Conservation (phyloP, 2,329 filamentous ascomycete genomes). For the Cordyceps cateniannulata region DNA sequence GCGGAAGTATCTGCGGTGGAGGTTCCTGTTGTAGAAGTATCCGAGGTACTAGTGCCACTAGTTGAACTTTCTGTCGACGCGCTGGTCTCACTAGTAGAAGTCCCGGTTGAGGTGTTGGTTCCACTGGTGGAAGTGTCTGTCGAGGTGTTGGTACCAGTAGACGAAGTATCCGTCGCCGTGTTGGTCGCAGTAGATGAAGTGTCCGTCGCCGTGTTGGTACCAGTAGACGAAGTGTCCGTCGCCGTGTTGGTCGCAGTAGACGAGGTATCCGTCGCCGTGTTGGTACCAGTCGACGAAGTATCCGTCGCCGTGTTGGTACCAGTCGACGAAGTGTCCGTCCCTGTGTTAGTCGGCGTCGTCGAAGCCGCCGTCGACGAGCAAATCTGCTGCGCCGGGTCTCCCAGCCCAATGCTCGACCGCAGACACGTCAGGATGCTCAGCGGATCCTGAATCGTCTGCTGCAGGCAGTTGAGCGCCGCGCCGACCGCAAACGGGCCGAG, state of each 20-base stretch:
- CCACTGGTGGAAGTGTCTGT: not conserved
- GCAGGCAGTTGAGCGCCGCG: constrained; percentile 5
- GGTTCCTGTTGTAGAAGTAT: too few species aligned
- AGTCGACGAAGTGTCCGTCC: not conserved
- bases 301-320: not conserved
- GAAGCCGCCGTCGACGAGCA: not conserved
- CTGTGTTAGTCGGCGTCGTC: not conserved
- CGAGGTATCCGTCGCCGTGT: not conserved
- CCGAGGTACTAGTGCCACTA: too few species aligned
- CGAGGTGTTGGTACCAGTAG: not conserved
- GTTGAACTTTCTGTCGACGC: too few species aligned
- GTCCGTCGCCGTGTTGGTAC: too few species aligned
- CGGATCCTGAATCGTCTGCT: not conserved
- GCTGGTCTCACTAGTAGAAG: too few species aligned
- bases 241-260: too few species aligned
- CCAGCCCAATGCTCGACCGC: not conserved
- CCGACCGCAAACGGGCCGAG: constrained; percentile 13
- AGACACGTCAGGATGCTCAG: not conserved
- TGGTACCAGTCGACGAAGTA: not conserved
- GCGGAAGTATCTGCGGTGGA: not conserved
- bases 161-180: not conserved
- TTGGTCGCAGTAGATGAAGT: too few species aligned
- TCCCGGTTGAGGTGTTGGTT: not conserved
- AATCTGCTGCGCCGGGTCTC: not conserved
- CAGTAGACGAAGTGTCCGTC: too few species aligned